phyloP scores from a whole-genome alignment of 148 eudicot species.

The Vaccinium vitisidaea region DNA sequence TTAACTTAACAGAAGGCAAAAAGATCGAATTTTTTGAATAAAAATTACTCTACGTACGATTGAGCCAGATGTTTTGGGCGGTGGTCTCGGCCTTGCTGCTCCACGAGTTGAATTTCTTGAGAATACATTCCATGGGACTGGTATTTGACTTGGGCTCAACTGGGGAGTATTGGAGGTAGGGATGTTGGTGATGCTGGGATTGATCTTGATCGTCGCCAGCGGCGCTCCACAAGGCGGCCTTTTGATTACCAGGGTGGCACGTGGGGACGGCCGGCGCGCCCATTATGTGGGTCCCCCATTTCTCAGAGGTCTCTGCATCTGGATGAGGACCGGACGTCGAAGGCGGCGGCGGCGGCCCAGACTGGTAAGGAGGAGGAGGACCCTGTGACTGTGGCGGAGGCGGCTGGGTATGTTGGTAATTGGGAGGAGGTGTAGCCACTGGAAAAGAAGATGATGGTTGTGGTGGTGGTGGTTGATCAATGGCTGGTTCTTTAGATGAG shows the following conservation, averaged over 20 bases:
- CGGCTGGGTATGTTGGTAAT: background rate
- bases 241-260: constrained; percentile 30
- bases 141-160: constrained; percentile 13
- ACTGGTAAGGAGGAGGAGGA: background rate
- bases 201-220: constrained; percentile 21
- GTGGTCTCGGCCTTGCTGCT: constrained; percentile 37
- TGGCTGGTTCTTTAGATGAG: background rate
- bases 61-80: constrained; percentile 40
- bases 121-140: constrained; percentile 28
- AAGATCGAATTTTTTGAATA: background rate
- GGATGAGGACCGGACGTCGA: background rate
- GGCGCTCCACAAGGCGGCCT: constrained; percentile 31
- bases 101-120: constrained; percentile 36
- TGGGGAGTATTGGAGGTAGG: constrained; percentile 33
- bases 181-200: constrained; percentile 22
- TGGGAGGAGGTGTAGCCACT: background rate
- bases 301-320: constrained; percentile 15
- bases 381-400: background rate
- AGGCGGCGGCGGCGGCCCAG: background rate
- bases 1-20: too few species aligned
- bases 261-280: constrained; percentile 41
- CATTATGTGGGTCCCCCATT: constrained; percentile 44
- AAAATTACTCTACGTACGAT: constrained; percentile 22
- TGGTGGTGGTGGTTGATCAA: background rate
- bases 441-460: background rate